Evolutionary conservation across 1,284 basidiomycete species (phyloP).

Genomic region (Fomitiporia mediterranea): DNA sequence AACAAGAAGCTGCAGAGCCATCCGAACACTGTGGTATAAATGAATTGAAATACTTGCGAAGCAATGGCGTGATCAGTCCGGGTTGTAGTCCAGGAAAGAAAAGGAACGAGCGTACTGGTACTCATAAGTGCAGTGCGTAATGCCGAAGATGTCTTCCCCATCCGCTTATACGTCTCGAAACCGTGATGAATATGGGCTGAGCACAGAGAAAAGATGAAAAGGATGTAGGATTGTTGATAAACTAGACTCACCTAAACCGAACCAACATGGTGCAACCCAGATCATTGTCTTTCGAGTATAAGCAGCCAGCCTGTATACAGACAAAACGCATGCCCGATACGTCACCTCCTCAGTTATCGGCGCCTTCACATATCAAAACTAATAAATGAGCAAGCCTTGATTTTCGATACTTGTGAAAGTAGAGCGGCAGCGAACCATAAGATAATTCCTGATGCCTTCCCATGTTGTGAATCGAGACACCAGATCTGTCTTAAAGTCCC

Average conservation of each 20-base stretch:
- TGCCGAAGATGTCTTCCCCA: constrained; percentile 61
- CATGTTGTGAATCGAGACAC: constrained; percentile 43
- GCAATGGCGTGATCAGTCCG: constrained; percentile 11
- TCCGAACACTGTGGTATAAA: constrained; percentile 90
- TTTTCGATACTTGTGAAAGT: background rate
- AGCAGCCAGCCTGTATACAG: constrained; percentile 68
- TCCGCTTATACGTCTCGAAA: constrained; percentile 74
- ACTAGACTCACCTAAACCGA: constrained; percentile 72
- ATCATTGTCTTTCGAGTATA: constrained; percentile 56
- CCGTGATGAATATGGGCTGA: constrained; percentile 91
- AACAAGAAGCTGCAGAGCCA: constrained; percentile 86
- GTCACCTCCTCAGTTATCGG: constrained; percentile 92
- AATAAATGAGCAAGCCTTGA: constrained; percentile 5
- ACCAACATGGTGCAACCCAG: constrained; percentile 80
- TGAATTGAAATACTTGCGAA: constrained; percentile 72
- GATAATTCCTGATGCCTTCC: constrained; percentile 70
- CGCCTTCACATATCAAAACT: constrained; percentile 44
- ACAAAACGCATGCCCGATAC: constrained; percentile 82
- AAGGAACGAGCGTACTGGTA: constrained; percentile 45
- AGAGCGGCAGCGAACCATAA: constrained; percentile 52
- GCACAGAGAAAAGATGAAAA: background rate
- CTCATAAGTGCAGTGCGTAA: constrained; percentile 54
- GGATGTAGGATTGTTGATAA: too few relatives aligned
- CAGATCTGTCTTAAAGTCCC: constrained; percentile 42
- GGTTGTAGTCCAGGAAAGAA: constrained; percentile 5